A percentile compares a stretch with the other conserved stretches of the same genome.
These are phyloP conservation scores for Solanum sejunctum DNA, from an alignment of 257 asterid species.

Conservation along the genomic window DNA sequence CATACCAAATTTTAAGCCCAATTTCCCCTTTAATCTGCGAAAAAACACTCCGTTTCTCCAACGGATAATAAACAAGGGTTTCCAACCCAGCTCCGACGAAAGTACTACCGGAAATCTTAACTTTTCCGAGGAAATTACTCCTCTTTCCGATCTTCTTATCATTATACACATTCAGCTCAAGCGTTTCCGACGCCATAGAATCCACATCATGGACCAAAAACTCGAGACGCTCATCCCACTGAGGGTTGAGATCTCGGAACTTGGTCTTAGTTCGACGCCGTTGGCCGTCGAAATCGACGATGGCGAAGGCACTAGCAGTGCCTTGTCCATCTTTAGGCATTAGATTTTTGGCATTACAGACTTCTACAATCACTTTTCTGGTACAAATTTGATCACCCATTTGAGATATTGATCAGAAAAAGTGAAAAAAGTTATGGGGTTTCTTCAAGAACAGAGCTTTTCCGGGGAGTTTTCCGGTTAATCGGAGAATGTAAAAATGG, in stretches of 20 bases:
- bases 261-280: constrained; percentile 80
- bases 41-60: constrained; percentile 86
- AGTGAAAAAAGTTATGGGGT: not conserved
- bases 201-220: constrained; percentile 52
- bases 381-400: constrained; percentile 31
- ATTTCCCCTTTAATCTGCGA: constrained; percentile 90
- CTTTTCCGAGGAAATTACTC: constrained; percentile 73
- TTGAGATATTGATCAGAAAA: not conserved
- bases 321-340: constrained; percentile 98
- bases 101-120: constrained; percentile 55
- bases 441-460: not conserved
- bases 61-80: constrained; percentile 58
- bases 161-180: constrained; percentile 66
- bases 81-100: constrained; percentile 49
- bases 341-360: constrained; percentile 67
- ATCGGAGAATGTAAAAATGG: not conserved
- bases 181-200: constrained; percentile 35
- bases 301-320: constrained; percentile 79
- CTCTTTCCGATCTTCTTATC: constrained; percentile 64
- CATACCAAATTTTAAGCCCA: constrained; percentile 53
- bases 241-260: constrained; percentile 73
- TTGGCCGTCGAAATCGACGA: constrained; percentile 79
- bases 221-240: constrained; percentile 80
- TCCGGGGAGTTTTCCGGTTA: not conserved
- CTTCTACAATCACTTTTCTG: constrained; percentile 48